Evolutionary conservation across 2,329 filamentous ascomycete species (phyloP), one percentile per base, ranked within the genome.

Genomic region (Trichoderma endophyticum): DNA sequence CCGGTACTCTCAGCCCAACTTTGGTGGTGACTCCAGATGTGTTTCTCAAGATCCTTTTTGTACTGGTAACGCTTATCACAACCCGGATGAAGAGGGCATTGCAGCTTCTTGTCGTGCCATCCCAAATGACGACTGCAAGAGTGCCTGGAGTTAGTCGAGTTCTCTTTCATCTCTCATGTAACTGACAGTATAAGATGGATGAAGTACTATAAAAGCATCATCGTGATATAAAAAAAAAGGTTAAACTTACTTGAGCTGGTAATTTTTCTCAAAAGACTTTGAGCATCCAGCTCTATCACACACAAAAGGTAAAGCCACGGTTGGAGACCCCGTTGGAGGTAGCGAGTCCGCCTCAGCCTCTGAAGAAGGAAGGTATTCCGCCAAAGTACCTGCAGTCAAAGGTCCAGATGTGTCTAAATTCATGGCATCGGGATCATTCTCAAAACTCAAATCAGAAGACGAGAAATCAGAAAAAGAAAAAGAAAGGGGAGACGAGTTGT

Each of bases 171-270:
- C 3, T 3, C 2, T 4, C 2, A 12, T 15, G 6, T 15, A 24
- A 4, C 21, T 6, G 14, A 14, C 12, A 18, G 63, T 65, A 4
- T n/a, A 56, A 9, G n/a, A 24, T 30, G 9, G 11, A 21, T 32
- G 30, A 32, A 30, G 15, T 54, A 21, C 5, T 6, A 21, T 24
- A 2, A 32, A 34, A 18, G 14, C 12, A 51, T 8, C 28, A 34
- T 34, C n/a, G 6, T 36, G 28, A n/a, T 56, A 6, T 15, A 2
- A 51, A n/a, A 15, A 21, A 21, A 56, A 7, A 14, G 24, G 1
- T 12, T 8, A 34, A 34, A 72, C 71, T 51, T 60, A 72, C 71
- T 68, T 69, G 11, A 72, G 64, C 8, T 28, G 5, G 21, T 59
- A n/a, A 21, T 18, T 14, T 3, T 48, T 68, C 3, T 62, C 64